A percentile compares a stretch with the other conserved stretches of the same genome.
Conservation (phyloP, 257 asterid species). For the Rauvolfia tetraphylla region DNA sequence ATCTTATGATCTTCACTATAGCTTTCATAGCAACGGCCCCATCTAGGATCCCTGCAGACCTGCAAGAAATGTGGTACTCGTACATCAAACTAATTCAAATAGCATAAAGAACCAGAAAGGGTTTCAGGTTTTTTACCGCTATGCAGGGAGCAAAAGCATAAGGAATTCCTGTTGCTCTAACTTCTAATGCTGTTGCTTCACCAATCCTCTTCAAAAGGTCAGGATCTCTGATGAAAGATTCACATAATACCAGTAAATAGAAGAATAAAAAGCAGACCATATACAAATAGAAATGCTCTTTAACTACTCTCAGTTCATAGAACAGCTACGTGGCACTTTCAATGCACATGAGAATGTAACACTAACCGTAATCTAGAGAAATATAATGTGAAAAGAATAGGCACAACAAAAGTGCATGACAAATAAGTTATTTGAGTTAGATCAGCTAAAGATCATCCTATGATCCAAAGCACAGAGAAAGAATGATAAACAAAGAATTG, state of each 20-base stretch:
- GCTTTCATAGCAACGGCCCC: conserved; percentile 97
- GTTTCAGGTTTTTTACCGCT: conserved; percentile 35
- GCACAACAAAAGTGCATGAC: no score
- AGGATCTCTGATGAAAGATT: conserved; percentile 43
- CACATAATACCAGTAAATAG: background rate
- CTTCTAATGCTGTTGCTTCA: conserved; percentile 72
- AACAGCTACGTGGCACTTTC: background rate
- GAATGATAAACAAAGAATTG: background rate
- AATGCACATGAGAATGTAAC: background rate
- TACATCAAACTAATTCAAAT: background rate
- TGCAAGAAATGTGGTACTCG: conserved; percentile 17
- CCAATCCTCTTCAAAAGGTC: conserved; percentile 56
- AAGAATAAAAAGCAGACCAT: background rate
- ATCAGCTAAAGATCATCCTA: background rate
- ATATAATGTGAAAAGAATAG: no score
- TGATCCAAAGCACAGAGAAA: background rate
- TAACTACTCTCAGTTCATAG: no score
- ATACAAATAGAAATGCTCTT: no score
- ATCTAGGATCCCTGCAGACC: conserved; percentile 95
- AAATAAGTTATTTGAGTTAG: background rate
- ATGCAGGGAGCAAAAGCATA: conserved; percentile 60
- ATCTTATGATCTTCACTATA: conserved; percentile 80
- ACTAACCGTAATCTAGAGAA: no score
- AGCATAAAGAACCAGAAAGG: background rate
- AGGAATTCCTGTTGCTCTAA: conserved; percentile 67